A percentile compares a stretch with the other conserved stretches of the same genome.
Conservation (phyloP, 345 rosid genomes). For the Salix caprea region DNA sequence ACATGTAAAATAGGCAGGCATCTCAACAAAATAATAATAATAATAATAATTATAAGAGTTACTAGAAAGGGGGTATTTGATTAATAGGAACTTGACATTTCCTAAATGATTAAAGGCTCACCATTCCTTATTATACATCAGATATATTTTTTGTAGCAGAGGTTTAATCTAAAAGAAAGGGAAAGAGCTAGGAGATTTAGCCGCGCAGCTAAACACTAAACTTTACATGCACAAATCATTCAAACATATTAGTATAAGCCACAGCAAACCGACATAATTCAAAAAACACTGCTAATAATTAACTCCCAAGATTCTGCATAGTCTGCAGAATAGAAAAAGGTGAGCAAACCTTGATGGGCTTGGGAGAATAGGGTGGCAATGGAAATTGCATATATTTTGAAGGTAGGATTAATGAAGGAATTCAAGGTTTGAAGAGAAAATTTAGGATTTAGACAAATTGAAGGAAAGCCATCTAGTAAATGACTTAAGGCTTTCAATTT, state of each 20-base stretch:
- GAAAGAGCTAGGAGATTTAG: background rate
- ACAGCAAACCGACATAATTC: background rate
- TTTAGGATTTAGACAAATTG: background rate
- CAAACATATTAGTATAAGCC: background rate
- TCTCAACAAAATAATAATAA: background rate
- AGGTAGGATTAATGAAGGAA: background rate
- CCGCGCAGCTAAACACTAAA: background rate
- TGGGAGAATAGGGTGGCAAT: background rate
- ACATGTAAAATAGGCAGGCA: background rate
- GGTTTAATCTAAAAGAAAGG: background rate
- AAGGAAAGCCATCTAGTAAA: background rate
- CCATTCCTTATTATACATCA: background rate
- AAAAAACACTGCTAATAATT: background rate
- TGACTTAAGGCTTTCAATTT: constrained; percentile 1
- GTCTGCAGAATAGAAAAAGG: constrained; percentile 15
- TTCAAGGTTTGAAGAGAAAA: background rate
- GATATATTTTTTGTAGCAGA: background rate
- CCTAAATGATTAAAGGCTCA: background rate
- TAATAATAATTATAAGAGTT: background rate
- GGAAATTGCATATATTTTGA: constrained; percentile 6
- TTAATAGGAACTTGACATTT: background rate
- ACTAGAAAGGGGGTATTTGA: background rate
- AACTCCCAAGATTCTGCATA: background rate
- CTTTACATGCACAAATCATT: background rate
- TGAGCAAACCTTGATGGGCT: background rate